phyloP scores from a whole-genome alignment of 164 flowering plant genomes.

The Piper betle region DNA sequence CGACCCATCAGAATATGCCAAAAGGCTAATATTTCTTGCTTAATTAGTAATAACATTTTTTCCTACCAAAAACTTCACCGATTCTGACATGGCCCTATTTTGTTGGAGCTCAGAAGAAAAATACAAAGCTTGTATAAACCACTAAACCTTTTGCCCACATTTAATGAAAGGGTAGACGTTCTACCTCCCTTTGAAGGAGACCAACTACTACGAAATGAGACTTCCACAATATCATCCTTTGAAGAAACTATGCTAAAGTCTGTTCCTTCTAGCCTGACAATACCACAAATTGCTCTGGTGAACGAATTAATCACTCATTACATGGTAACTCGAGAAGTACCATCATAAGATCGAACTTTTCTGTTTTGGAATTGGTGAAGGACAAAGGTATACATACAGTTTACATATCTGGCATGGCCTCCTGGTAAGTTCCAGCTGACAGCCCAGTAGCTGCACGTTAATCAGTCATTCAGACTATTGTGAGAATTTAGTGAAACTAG shows the following conservation, averaged over 20 bases:
- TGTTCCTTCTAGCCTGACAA: conserved; percentile 25
- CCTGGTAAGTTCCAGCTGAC: conserved; percentile 41
- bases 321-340: too few species aligned
- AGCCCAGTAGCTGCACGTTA: conserved; percentile 40
- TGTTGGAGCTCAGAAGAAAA: too few species aligned
- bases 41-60: too few species aligned
- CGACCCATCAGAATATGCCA: neutral
- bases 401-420: conserved; percentile 29
- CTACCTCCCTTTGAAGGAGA: conserved; percentile 18
- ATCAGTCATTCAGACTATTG: neutral
- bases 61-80: too few species aligned
- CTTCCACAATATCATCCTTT: conserved; percentile 22
- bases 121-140: neutral
- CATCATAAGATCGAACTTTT: too few species aligned
- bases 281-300: too few species aligned
- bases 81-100: too few species aligned
- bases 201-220: conserved; percentile 34
- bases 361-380: too few species aligned
- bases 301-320: too few species aligned
- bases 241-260: conserved; percentile 20
- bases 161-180: conserved; percentile 25
- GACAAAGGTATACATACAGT: conserved; percentile 16
- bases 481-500: neutral
- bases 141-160: conserved; percentile 33
- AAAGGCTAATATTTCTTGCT: too few species aligned